These are phyloP conservation scores for Aspergillus latus DNA, from an alignment of 2,329 filamentous ascomycete species.

Conservation along the genomic window DNA sequence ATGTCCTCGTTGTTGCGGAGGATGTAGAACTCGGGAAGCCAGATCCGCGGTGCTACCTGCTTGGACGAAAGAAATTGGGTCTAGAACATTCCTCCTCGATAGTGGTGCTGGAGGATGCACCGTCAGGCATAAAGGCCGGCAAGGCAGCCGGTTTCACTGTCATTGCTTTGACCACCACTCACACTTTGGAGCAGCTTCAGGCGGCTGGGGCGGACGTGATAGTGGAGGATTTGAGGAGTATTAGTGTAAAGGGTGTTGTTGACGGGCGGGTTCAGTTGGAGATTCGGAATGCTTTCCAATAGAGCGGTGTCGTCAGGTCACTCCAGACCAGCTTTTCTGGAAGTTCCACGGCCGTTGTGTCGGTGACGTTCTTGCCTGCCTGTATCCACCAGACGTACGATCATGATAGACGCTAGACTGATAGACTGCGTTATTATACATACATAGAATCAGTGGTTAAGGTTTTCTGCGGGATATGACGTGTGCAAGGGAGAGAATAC, in stretches of 20 bases:
- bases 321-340: not conserved
- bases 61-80: conserved; percentile 64
- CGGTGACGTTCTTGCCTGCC: conserved; percentile 1
- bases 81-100: conserved; percentile 52
- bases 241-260: conserved; percentile 60
- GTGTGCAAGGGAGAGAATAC: not conserved
- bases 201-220: conserved; percentile 85
- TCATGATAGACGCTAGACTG: conserved; percentile 10
- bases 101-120: conserved; percentile 85
- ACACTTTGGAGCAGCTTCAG: conserved; percentile 68
- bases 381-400: not conserved
- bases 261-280: conserved; percentile 65
- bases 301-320: conserved; percentile 12
- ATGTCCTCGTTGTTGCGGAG: conserved; percentile 71
- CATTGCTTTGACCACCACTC: conserved; percentile 80
- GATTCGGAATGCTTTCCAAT: conserved; percentile 59
- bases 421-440: conserved; percentile 10
- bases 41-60: conserved; percentile 70
- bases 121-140: conserved; percentile 77
- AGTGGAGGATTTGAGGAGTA: conserved; percentile 73
- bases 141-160: conserved; percentile 85
- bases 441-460: conserved; percentile 8
- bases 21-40: conserved; percentile 75
- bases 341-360: not conserved
- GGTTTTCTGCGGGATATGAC: conserved; percentile 7